phyloP scores from a whole-genome alignment of 2,329 filamentous ascomycete genomes.

The Phialophora tarda region DNA sequence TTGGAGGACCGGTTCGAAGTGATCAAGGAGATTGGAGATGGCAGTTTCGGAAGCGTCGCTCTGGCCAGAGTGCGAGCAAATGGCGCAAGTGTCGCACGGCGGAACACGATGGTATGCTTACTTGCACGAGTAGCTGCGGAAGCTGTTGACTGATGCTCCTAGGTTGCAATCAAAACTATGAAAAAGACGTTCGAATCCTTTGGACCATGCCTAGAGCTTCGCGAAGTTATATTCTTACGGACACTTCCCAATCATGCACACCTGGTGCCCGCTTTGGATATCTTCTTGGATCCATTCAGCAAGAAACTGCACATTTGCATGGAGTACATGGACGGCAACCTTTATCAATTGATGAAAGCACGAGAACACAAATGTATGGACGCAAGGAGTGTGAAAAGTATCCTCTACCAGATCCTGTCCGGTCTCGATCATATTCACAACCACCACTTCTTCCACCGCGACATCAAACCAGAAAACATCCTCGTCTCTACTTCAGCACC shows the following conservation, averaged over 20 bases:
- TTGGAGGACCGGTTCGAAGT: slow-evolving; percentile 96
- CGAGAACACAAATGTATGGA: slow-evolving; percentile 94
- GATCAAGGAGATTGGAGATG: slow-evolving; percentile 97
- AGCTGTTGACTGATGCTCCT: slow-evolving; percentile 30
- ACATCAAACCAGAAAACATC: slow-evolving; percentile 99
- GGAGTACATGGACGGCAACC: slow-evolving; percentile 99
- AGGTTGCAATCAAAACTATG: slow-evolving; percentile 99
- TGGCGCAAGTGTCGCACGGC: slow-evolving; percentile 83
- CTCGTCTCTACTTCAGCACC: slow-evolving; percentile 89
- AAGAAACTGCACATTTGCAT: slow-evolving; percentile 98
- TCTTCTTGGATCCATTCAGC: slow-evolving; percentile 94
- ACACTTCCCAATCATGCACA: slow-evolving; percentile 87
- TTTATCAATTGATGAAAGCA: slow-evolving; percentile 99
- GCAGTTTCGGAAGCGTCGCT: slow-evolving; percentile 95
- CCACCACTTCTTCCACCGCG: slow-evolving; percentile 96
- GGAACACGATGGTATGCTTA: slow-evolving; percentile 80
- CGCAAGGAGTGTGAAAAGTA: slow-evolving; percentile 91
- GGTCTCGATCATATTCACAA: slow-evolving; percentile 97
- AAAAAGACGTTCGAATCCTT: slow-evolving; percentile 99
- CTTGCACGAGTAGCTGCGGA: background rate
- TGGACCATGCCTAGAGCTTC: slow-evolving; percentile 84
- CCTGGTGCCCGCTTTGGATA: slow-evolving; percentile 95
- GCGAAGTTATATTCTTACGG: slow-evolving; percentile 94
- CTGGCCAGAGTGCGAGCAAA: slow-evolving; percentile 89
- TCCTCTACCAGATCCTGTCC: slow-evolving; percentile 94